Evolutionary conservation across 768 basidiomycete species (phyloP), one percentile per base, ranked within the genome.

Genomic region (Naganishia vishniacii): DNA sequence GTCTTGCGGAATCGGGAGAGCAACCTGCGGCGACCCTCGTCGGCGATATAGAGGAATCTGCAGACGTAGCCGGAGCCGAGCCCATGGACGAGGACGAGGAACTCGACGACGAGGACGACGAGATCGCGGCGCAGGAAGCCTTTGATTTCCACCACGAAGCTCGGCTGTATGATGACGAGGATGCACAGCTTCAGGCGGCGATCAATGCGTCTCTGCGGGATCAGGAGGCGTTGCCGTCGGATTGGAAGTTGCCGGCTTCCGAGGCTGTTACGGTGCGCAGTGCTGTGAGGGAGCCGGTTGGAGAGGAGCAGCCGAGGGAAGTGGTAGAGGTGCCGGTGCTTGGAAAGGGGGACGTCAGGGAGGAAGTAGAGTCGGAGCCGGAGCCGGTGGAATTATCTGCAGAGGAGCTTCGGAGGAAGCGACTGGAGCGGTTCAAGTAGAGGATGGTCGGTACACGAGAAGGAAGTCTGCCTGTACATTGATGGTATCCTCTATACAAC

Each of bases 131-230:
- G n/a, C n/a, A 40, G 34, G 31, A 56, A 26, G 32, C 53, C 32
- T 56, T 56, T 56, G 53, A 56, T 25, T 56, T 56, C 37, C 53
- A 56, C 12, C 34, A 56, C 53, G 34, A 56, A 20, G 53, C 53
- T 5, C 53, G 53, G 61, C 65, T 63, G 47, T 75, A 74, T 68
- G 91, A 92, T 67, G 91, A 93, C 67, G 91, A 92, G 56, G 91
- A 94, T 70, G 84, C 83, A 25, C 86, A 88, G 69, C 78, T 94
- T 48, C 91, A 93, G 77, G 91, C 90, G 12, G 91, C 91, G 4
- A 80, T 94, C 49, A 85, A 80, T 72, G 91, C 89, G 2, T 87
- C 72, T 79, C 79, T 44, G 74, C 48, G 40, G 28, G 48, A 44
- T 23, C 48, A 29, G n/a, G n/a, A n/a, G 37, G 28, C 37, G 40